phyloP scores from a whole-genome alignment of 2,329 filamentous ascomycete species.

The Botrytis cinerea region DNA sequence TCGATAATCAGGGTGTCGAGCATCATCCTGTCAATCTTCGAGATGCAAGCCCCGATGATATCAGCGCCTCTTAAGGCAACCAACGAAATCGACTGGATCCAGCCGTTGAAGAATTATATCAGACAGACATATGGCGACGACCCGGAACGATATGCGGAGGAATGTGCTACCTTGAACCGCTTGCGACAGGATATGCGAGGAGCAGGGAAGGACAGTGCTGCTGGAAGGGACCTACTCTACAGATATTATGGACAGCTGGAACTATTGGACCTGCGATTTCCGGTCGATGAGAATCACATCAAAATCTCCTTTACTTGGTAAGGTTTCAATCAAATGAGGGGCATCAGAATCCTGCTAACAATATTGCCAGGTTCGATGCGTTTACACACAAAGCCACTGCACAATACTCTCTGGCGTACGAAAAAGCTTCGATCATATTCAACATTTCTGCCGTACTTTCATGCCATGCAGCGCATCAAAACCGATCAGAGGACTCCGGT shows the following conservation, averaged over 20 bases:
- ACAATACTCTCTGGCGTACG: conserved; percentile 94
- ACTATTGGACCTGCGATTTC: conserved; percentile 89
- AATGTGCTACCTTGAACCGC: conserved; percentile 91
- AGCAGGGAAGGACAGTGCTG: conserved; percentile 92
- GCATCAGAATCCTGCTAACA: conserved; percentile 5
- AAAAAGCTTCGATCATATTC: conserved; percentile 99
- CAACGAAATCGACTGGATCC: conserved; percentile 98
- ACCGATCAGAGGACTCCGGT: conserved; percentile 85
- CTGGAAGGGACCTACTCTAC: conserved; percentile 89
- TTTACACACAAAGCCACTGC: conserved; percentile 98
- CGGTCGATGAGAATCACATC: conserved; percentile 97
- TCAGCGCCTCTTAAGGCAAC: conserved; percentile 90
- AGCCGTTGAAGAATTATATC: conserved; percentile 90
- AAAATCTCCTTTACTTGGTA: conserved; percentile 99
- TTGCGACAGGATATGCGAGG: conserved; percentile 98
- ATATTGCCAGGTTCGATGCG: conserved; percentile 82
- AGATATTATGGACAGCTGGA: conserved; percentile 98
- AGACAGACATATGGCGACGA: conserved; percentile 93
- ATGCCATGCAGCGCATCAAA: conserved; percentile 91
- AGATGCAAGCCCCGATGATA: conserved; percentile 89
- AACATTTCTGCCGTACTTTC: conserved; percentile 97
- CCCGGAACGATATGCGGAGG: conserved; percentile 91
- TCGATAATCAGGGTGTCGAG: conserved; percentile 22
- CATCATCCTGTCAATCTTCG: conserved; percentile 8
- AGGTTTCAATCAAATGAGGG: conserved; percentile 16